Conservation (phyloP, 2,329 filamentous ascomycete genomes). For the Cytospora chrysosperma region DNA sequence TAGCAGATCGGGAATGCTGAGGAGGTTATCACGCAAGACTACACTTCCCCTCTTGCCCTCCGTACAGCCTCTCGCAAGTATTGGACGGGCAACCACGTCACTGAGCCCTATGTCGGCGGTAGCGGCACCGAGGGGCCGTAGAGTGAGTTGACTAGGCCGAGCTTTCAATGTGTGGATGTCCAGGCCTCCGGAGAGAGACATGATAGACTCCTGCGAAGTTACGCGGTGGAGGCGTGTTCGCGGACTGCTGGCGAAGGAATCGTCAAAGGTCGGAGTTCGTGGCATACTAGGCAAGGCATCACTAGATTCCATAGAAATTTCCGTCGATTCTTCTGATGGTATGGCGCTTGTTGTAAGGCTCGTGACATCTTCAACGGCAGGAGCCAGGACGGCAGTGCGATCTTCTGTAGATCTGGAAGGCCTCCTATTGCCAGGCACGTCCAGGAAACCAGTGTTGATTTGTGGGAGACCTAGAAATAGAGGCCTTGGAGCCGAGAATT, state of each 20-base stretch:
- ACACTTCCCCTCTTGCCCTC: slow-evolving; percentile 51
- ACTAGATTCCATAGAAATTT: slow-evolving; percentile 29
- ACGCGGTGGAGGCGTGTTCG: slow-evolving; percentile 49
- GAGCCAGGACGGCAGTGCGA: slow-evolving; percentile 32
- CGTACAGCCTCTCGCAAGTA: slow-evolving; percentile 43
- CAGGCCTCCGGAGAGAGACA: slow-evolving; percentile 82
- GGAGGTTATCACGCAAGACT: slow-evolving; percentile 57
- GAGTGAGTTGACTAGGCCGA: slow-evolving; percentile 72
- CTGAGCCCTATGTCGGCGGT: slow-evolving; percentile 57
- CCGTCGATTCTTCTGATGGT: slow-evolving; percentile 37
- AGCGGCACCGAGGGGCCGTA: slow-evolving; percentile 52
- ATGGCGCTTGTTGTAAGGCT: slow-evolving; percentile 31
- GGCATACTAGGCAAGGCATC: slow-evolving; percentile 21
- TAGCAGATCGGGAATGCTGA: slow-evolving; percentile 37
- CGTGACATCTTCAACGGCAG: slow-evolving; percentile 32
- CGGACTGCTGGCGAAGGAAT: slow-evolving; percentile 28
- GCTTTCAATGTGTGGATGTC: slow-evolving; percentile 83
- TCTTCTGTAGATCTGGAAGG: slow-evolving; percentile 27
- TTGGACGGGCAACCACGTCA: slow-evolving; percentile 59
- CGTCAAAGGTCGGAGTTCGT: slow-evolving; percentile 27
- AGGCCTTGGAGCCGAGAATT: slow-evolving; percentile 40
- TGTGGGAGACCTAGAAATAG: slow-evolving; percentile 29
- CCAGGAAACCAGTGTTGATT: slow-evolving; percentile 27
- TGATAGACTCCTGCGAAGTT: slow-evolving; percentile 81
- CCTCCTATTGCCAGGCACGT: not conserved